phyloP scores from a whole-genome alignment of 805 yeast species.

The Kluyveromyces wickerhamii region DNA sequence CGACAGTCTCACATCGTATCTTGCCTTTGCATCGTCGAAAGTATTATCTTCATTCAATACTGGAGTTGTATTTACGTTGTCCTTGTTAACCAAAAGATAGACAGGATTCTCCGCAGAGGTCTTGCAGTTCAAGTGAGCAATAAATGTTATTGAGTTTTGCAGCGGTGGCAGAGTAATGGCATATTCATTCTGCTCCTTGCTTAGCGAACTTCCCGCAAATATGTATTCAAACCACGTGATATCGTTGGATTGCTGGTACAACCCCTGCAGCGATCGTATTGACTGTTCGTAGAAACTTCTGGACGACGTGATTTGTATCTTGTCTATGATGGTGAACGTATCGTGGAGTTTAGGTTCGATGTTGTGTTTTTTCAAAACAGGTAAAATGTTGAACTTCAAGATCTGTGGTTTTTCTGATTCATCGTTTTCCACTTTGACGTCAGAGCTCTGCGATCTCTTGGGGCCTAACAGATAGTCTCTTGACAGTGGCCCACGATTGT shows the following conservation, averaged over 20 bases:
- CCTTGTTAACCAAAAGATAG: constrained; percentile 19
- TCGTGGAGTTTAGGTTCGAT: constrained; percentile 13
- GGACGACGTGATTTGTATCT: constrained; percentile 22
- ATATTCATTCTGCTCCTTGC: constrained; percentile 22
- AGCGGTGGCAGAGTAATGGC: constrained; percentile 24
- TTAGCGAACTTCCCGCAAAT: constrained; percentile 20
- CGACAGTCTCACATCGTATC: constrained; percentile 22
- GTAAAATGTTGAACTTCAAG: constrained; percentile 23
- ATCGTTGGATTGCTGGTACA: constrained; percentile 21
- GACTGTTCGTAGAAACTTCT: constrained; percentile 23
- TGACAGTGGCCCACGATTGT: constrained; percentile 22
- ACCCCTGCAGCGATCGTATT: constrained; percentile 22
- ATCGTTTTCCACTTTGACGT: constrained; percentile 10
- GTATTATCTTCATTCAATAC: constrained; percentile 4
- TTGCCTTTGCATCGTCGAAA: constrained; percentile 9
- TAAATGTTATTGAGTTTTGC: constrained; percentile 24
- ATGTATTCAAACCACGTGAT: constrained; percentile 27
- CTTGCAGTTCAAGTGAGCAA: constrained; percentile 12
- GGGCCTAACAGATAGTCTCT: constrained; percentile 27
- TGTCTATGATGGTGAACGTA: constrained; percentile 14
- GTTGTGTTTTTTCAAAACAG: constrained; percentile 19
- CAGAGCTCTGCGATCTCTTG: constrained; percentile 3
- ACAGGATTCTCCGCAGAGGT: constrained; percentile 4
- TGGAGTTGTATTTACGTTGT: constrained; percentile 10
- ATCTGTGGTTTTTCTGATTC: constrained; percentile 18